Base-by-base conservation (phyloP, 805 yeast species). In the Yamadazyma sp. region DNA sequence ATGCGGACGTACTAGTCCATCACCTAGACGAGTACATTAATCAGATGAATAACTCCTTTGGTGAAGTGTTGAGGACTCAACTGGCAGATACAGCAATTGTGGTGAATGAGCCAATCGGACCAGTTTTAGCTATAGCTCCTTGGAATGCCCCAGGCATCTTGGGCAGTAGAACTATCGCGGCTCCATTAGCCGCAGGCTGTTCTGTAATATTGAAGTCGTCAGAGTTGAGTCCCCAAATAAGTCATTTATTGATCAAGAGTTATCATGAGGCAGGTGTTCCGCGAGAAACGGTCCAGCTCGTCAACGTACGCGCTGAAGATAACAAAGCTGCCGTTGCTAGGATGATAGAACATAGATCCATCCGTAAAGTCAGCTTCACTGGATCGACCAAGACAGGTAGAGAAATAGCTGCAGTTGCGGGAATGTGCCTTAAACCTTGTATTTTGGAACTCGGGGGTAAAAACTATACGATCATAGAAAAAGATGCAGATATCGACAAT, bases 81-180 rank as follows among this genome's bases (percentile, higher is more conserved):
- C 30, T 32, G 11, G 24, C 46, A 4, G 57, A 49, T 12, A 44
- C 60, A 26, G 58, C 66, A 1, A 25, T 68, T 37, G 57, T 60
- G 2, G 28, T 60, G 11, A 58, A 53, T 28, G 57, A 60, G 28
- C 77, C 78, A 1, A 38, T 70, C 11, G 77, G 78, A 1, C 71
- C 75, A 0, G 71, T 72, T 1, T 47, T 71, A 23, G 59, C 74
- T 12, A 64, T 72, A 2, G 57, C 75, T 2, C 69, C 78, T 0
- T 72, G 77, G 77, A 72, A 72, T 50, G 76, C 74, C 1, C 75
- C 78, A 1, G 64, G 63, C 0, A 55, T 70, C 11, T 51, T 72
- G 22, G 52, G 64, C 10, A 56, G 60, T 11, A 54, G 77, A 38
- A 54, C 72, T 2, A 57, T 72, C 3, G 43, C 58, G 12, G 70